phyloP scores from a whole-genome alignment of 2,329 filamentous ascomycete genomes.

The Aspergillus phoenicis region DNA sequence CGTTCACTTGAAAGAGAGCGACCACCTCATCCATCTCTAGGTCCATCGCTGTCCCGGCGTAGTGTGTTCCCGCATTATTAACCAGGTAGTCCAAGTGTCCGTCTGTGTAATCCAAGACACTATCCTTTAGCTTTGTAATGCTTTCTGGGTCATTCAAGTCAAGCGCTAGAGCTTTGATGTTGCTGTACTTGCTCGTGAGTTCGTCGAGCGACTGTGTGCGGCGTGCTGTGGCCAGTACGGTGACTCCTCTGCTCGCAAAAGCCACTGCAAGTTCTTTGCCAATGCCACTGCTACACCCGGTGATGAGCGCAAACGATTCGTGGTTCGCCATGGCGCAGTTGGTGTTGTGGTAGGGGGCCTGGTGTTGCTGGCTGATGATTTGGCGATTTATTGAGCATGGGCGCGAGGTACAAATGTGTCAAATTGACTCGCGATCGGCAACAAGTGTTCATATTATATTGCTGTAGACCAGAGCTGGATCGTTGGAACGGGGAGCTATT shows the following conservation, averaged over 20 bases:
- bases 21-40: background rate
- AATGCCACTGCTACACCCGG: slow-evolving; percentile 10
- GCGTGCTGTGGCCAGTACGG: slow-evolving; percentile 3
- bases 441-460: too few relatives aligned
- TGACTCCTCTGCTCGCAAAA: slow-evolving; percentile 6
- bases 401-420: too few relatives aligned
- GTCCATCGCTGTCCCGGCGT: slow-evolving; percentile 3
- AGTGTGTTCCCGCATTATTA: slow-evolving; percentile 16
- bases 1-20: slow-evolving; percentile 4
- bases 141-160: background rate
- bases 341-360: too few relatives aligned
- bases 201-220: slow-evolving; percentile 5
- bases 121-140: background rate
- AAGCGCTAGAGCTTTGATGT: background rate
- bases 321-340: too few relatives aligned
- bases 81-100: slow-evolving; percentile 13
- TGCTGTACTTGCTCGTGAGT: background rate
- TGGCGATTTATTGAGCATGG: too few relatives aligned
- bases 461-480: too few relatives aligned
- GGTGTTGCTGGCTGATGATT: too few relatives aligned
- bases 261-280: background rate
- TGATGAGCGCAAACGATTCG: slow-evolving; percentile 25
- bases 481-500: too few relatives aligned
- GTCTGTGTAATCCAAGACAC: slow-evolving; percentile 5
- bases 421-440: too few relatives aligned